Base-by-base conservation (phyloP, 2,329 filamentous ascomycete genomes). In the Coleophoma eucalyptorum region DNA sequence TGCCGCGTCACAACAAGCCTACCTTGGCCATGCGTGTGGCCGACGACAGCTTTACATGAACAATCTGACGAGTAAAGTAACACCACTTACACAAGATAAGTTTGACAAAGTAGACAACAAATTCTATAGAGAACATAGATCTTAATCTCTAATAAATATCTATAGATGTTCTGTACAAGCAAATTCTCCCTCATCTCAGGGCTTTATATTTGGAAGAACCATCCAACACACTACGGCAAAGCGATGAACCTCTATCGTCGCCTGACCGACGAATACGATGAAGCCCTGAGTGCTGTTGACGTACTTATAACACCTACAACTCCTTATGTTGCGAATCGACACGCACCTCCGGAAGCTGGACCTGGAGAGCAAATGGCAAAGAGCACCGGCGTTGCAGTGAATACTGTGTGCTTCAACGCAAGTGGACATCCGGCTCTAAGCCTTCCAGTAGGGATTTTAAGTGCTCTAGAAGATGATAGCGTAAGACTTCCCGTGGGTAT, bases 331-430 rank as follows among this genome's bases (percentile, higher is more conserved):
- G 73, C 73, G 1, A 73, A 73, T 0, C 68, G 65, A 13, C 73
- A 78, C 46, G 68, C 71, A 0, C 55, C 58, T 2, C 56, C 64
- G 10, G 68, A 68, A 1, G 67, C 68, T 2, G 3, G 52, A 6
- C 21, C 62, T 71, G 13, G 69, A 7, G 44, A 72, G 43, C 74
- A 72, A 16, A 76, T 79, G 43, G 68, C 70, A 46, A 74, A 74
- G 10, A 76, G 75, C 32, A 75, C 81, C 34, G 80, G 80, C 0
- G 58, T 80, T 51, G 80, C 76, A 0, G 72, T 69, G 15, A 83
- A 84, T 55, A 84, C 80, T 4, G 74, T 75, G 10, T 69, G 75
- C 2, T 83, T 83, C 62, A 79, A 83, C 56, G 69, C 76, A 3
- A 81, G 78, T 0, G 79, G 79, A 0, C 79, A 82, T 55, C 79